Conservation (phyloP, 208 protist species). For the Acanthamoeba healyi region DNA sequence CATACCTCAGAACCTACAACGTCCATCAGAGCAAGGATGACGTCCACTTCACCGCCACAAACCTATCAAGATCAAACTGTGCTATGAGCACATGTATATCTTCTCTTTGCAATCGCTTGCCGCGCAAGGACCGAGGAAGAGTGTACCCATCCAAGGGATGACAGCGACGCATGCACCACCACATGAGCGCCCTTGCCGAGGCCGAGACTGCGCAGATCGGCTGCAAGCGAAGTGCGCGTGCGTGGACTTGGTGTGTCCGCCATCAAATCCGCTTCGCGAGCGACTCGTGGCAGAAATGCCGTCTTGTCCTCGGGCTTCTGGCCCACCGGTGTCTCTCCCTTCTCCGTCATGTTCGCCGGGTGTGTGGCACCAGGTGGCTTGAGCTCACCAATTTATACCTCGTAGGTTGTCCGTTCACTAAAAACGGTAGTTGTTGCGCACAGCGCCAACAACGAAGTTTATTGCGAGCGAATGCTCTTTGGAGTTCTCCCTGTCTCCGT, state of each 20-base stretch:
- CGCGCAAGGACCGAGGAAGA: neutral
- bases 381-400: too few species aligned
- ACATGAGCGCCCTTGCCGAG: neutral
- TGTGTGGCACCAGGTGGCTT: too few species aligned
- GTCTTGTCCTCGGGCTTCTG: too few species aligned
- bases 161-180: neutral
- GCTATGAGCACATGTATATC: neutral
- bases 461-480: too few species aligned
- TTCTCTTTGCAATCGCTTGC: neutral
- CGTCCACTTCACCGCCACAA: conserved; percentile 22
- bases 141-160: conserved; percentile 1
- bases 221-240: neutral
- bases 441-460: too few species aligned
- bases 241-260: neutral
- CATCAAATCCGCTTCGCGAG: neutral
- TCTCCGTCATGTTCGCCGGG: too few species aligned
- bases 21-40: conserved; percentile 20
- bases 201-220: neutral
- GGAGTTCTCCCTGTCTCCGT: too few species aligned
- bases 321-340: too few species aligned
- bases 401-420: too few species aligned
- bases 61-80: neutral
- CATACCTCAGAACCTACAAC: conserved; percentile 17
- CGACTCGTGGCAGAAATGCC: neutral
- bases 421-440: neutral